Percentiles rank a stretch among this genome's conserved stretches.
These are phyloP conservation scores for Marchantia paleacea DNA, from an alignment of 225 moss, liverwort and hornwort genomes.

Conservation along the genomic window DNA sequence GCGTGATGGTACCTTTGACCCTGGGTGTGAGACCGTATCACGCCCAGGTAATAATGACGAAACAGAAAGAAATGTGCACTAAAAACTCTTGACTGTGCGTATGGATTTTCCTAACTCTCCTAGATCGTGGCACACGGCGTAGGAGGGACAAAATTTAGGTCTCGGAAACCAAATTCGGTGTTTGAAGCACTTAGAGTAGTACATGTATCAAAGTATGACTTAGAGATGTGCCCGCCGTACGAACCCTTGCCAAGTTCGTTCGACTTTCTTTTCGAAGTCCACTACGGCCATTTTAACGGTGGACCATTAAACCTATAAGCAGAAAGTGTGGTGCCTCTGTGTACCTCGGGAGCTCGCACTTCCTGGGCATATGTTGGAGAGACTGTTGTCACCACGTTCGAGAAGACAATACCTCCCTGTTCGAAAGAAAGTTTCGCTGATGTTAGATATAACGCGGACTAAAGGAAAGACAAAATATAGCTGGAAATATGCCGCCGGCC, in stretches of 20 bases:
- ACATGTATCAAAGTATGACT: background rate
- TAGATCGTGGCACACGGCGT: too few species aligned
- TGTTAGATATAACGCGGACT: background rate
- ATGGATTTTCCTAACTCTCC: too few species aligned
- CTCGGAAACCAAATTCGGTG: too few species aligned
- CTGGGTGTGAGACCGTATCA: too few species aligned
- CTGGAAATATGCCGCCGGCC: background rate
- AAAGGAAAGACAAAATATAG: background rate
- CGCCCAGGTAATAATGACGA: too few species aligned
- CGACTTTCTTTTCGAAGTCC: background rate
- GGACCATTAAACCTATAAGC: background rate
- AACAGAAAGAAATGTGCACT: too few species aligned
- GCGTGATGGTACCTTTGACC: too few species aligned
- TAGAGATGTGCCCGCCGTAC: background rate
- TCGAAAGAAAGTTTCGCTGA: background rate
- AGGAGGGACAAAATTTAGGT: too few species aligned
- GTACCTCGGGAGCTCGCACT: constrained; percentile 81
- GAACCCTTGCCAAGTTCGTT: background rate
- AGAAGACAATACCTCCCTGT: constrained; percentile 92
- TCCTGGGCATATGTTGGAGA: constrained; percentile 97
- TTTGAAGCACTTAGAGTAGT: too few species aligned
- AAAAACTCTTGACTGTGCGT: too few species aligned
- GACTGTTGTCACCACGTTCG: constrained; percentile 84
- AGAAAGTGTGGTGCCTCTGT: background rate
- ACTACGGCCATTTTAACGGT: background rate